Evolutionary conservation across 2,329 filamentous ascomycete genomes (phyloP).

Genomic region (Coniochaeta hoffmannii): DNA sequence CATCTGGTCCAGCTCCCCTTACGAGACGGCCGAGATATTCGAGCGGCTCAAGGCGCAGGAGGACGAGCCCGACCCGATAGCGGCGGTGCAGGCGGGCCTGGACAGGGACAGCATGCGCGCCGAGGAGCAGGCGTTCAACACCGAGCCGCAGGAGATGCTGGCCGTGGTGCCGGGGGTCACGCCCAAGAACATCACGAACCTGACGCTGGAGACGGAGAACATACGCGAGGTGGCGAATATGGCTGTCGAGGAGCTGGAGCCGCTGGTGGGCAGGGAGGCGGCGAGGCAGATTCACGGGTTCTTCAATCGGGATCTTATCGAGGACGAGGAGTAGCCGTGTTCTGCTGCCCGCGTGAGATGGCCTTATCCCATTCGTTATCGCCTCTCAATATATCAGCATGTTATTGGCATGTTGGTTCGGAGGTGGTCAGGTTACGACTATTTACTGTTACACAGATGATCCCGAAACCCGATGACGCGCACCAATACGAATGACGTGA

Average conservation of each 20-base stretch:
- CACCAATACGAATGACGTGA: too few species aligned
- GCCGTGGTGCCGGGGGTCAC: conserved; percentile 77
- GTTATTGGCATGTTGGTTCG: too few species aligned
- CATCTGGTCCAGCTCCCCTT: conserved; percentile 89
- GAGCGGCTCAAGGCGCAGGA: conserved; percentile 85
- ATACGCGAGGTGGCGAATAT: conserved; percentile 82
- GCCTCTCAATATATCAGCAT: neutral
- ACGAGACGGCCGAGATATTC: conserved; percentile 97
- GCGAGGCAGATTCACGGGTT: conserved; percentile 72
- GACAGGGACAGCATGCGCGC: conserved; percentile 47
- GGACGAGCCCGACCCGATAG: conserved; percentile 82
- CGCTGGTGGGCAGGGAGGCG: conserved; percentile 69
- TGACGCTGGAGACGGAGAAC: conserved; percentile 68
- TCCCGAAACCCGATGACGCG: too few species aligned
- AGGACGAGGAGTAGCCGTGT: conserved; percentile 31
- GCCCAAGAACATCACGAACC: conserved; percentile 64
- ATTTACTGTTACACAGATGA: too few species aligned
- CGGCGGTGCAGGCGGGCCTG: conserved; percentile 76
- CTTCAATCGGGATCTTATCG: conserved; percentile 61
- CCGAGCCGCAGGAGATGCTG: conserved; percentile 86
- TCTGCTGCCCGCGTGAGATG: too few species aligned
- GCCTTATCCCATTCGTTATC: neutral
- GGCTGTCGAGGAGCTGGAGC: conserved; percentile 62
- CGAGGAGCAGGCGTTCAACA: conserved; percentile 69
- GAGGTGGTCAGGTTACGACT: too few species aligned